A percentile compares a stretch with the other conserved stretches of the same genome.
Evolutionary conservation across 352 stramenopile genomes (phyloP).

Genomic region (Globisporangium irregulare): DNA sequence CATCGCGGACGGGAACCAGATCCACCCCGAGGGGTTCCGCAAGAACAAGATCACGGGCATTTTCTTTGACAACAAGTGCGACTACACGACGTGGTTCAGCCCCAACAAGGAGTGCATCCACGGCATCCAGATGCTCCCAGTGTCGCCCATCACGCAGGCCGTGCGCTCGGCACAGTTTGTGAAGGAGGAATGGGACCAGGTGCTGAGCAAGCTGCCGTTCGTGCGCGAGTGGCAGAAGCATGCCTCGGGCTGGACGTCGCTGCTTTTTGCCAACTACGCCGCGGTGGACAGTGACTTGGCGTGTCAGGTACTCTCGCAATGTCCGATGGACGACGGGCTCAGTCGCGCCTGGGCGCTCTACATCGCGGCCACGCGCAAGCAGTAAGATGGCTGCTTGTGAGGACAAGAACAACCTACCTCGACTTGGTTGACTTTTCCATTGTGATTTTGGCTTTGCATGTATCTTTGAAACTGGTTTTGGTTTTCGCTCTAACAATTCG

Average conservation of each 20-base stretch:
- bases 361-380: conserved; percentile 33
- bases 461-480: background rate
- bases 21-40: conserved; percentile 47
- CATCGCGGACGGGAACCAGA: conserved; percentile 34
- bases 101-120: conserved; percentile 73
- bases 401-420: background rate
- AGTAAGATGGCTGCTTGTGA: background rate
- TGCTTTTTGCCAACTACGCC: conserved; percentile 62
- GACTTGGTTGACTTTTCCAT: background rate
- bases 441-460: background rate
- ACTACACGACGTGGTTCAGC: conserved; percentile 77
- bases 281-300: conserved; percentile 35
- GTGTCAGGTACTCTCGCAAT: conserved; percentile 34
- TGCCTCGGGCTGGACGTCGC: conserved; percentile 50
- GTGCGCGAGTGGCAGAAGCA: conserved; percentile 49
- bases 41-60: conserved; percentile 73
- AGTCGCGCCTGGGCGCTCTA: conserved; percentile 68
- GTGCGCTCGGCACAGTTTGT: conserved; percentile 43
- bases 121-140: conserved; percentile 72
- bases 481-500: background rate
- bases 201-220: conserved; percentile 48
- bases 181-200: conserved; percentile 58
- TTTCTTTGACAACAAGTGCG: conserved; percentile 77
- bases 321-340: conserved; percentile 68
- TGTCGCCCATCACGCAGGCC: conserved; percentile 50